Percentiles rank a stretch among this genome's conserved stretches.
These are phyloP conservation scores for Hypoxylon crocopeplum DNA, from an alignment of 495 filamentous ascomycete species.

Conservation along the genomic window DNA sequence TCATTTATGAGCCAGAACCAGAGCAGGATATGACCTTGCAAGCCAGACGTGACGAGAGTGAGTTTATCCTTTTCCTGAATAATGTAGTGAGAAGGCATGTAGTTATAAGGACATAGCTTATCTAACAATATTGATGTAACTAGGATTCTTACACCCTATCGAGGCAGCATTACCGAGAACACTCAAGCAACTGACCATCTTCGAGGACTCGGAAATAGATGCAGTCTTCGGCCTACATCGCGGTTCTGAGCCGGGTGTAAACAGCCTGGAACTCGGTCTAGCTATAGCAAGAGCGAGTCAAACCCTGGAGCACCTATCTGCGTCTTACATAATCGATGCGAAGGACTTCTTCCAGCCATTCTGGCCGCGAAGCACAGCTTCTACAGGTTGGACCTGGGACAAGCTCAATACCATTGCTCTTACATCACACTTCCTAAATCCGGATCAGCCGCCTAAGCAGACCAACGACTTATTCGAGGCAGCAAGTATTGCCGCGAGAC, in stretches of 20 bases:
- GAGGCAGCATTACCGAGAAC: too few relatives aligned
- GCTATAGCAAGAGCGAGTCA: slow-evolving; percentile 10
- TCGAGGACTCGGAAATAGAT: slow-evolving; percentile 5
- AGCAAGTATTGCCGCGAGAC: slow-evolving; percentile 1
- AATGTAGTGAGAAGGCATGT: too few relatives aligned
- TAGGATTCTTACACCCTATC: too few relatives aligned
- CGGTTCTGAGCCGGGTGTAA: too few relatives aligned
- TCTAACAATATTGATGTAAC: too few relatives aligned
- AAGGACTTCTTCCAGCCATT: slow-evolving; percentile 26
- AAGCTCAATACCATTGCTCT: not conserved
- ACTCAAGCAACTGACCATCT: not conserved
- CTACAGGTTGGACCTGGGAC: not conserved
- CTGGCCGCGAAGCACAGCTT: not conserved
- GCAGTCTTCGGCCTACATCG: too few relatives aligned
- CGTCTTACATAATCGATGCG: slow-evolving; percentile 33
- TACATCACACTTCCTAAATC: not conserved
- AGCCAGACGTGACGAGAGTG: not conserved
- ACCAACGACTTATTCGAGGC: not conserved
- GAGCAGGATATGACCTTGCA: not conserved
- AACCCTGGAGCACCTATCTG: slow-evolving; percentile 32
- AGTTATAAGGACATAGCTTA: too few relatives aligned
- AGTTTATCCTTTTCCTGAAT: not conserved
- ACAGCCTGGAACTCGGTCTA: not conserved
- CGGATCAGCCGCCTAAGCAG: not conserved
- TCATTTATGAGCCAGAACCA: slow-evolving; percentile 1